Conservation (phyloP, 345 rosid genomes). For the Citrus unshiu region DNA sequence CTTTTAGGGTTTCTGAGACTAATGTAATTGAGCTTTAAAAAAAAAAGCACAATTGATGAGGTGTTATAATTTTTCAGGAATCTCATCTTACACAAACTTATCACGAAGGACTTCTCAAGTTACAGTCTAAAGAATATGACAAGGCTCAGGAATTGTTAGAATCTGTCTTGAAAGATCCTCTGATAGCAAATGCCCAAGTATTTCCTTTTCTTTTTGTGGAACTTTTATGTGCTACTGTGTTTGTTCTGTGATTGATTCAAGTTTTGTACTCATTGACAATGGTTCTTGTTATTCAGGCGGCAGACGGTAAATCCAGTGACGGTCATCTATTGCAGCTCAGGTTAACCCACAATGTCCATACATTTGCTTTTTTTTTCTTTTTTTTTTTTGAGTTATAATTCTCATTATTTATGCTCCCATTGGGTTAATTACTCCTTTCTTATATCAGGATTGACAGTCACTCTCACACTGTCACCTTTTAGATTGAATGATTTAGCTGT, state of each 20-base stretch:
- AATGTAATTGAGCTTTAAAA: too few relatives aligned
- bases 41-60: too few relatives aligned
- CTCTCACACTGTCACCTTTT: neutral
- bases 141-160: constrained; percentile 76
- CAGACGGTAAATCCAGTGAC: constrained; percentile 54
- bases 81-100: constrained; percentile 88
- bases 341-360: constrained; percentile 27
- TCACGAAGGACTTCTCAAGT: constrained; percentile 84
- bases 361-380: neutral
- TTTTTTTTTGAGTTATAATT: neutral
- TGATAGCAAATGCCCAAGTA: constrained; percentile 72
- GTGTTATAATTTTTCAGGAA: constrained; percentile 46
- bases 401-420: neutral
- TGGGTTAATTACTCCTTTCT: too few relatives aligned
- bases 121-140: constrained; percentile 83
- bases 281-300: constrained; percentile 44
- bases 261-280: neutral
- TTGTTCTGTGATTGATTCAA: neutral
- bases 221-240: constrained; percentile 1
- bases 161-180: constrained; percentile 79
- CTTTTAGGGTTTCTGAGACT: constrained; percentile 6
- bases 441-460: too few relatives aligned
- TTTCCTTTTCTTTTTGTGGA: neutral
- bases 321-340: constrained; percentile 87
- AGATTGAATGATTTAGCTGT: neutral